These are phyloP conservation scores for Podosphaera xanthii DNA, from an alignment of 2,329 filamentous ascomycete genomes.

Conservation along the genomic window DNA sequence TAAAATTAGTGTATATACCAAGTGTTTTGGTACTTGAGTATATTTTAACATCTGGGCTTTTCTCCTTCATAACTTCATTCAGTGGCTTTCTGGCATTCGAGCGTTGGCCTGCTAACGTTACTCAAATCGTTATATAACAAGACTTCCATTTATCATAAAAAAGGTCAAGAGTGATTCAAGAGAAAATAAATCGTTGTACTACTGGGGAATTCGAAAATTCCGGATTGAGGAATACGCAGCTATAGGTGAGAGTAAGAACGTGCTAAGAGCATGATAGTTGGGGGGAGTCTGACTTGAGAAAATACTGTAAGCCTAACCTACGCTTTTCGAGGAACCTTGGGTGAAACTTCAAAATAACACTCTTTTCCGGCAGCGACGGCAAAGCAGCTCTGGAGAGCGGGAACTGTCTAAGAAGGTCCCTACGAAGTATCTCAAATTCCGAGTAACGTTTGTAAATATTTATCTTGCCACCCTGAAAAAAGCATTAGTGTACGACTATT, in stretches of 20 bases:
- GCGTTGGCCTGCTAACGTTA: too few relatives aligned
- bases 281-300: conserved; percentile 50
- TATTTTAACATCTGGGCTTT: too few relatives aligned
- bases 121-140: too few relatives aligned
- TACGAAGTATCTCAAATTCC: conserved; percentile 69
- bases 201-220: conserved; percentile 85
- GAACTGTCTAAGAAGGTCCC: conserved; percentile 54
- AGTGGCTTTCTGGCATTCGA: too few relatives aligned
- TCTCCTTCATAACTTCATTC: too few relatives aligned
- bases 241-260: conserved; percentile 18
- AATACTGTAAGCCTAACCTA: conserved; percentile 67
- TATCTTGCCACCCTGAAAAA: conserved; percentile 32
- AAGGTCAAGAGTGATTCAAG: conserved; percentile 4
- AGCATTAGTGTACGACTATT: background rate
- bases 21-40: too few relatives aligned
- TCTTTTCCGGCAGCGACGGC: conserved; percentile 78
- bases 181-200: conserved; percentile 59
- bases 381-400: conserved; percentile 68
- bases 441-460: conserved; percentile 59
- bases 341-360: conserved; percentile 65
- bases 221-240: conserved; percentile 76
- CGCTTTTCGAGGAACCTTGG: conserved; percentile 70
- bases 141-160: too few relatives aligned
- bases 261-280: background rate
- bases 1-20: too few relatives aligned